These are phyloP conservation scores for Ogataea hybrid DNA, from an alignment of 1,139 yeast species.

Conservation along the genomic window DNA sequence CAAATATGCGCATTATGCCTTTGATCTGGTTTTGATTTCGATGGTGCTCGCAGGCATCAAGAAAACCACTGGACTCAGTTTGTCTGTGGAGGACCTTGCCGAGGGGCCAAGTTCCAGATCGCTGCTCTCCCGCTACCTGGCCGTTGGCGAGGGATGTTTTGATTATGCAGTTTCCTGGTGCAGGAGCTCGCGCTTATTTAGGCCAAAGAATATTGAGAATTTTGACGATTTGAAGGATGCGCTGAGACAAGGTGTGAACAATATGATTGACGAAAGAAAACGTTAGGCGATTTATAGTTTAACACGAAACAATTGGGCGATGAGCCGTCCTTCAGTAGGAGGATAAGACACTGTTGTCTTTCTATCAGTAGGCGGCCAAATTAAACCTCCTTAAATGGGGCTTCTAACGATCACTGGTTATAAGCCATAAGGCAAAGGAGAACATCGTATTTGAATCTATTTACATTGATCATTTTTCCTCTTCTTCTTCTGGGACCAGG, in stretches of 20 bases:
- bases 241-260: constrained; percentile 24
- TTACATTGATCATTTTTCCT: constrained; percentile 24
- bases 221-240: constrained; percentile 27
- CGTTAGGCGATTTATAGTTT: not conserved
- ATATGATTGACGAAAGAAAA: constrained; percentile 13
- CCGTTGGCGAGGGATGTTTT: too few relatives aligned
- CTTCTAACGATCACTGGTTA: constrained; percentile 4
- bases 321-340: constrained; percentile 7
- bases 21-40: too few relatives aligned
- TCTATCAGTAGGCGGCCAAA: constrained; percentile 10
- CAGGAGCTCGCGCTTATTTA: constrained; percentile 23
- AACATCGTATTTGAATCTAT: constrained; percentile 8
- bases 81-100: too few relatives aligned
- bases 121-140: too few relatives aligned
- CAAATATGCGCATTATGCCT: too few relatives aligned
- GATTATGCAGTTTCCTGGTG: constrained; percentile 19
- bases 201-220: constrained; percentile 16
- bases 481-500: constrained; percentile 71
- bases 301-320: not conserved
- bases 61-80: too few relatives aligned
- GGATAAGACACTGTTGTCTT: constrained; percentile 7
- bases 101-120: too few relatives aligned
- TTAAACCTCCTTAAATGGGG: constrained; percentile 10
- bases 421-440: constrained; percentile 24
- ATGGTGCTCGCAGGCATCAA: too few relatives aligned